Evolutionary conservation across 495 filamentous ascomycete species (phyloP).

Genomic region (Penicillium goetzii): DNA sequence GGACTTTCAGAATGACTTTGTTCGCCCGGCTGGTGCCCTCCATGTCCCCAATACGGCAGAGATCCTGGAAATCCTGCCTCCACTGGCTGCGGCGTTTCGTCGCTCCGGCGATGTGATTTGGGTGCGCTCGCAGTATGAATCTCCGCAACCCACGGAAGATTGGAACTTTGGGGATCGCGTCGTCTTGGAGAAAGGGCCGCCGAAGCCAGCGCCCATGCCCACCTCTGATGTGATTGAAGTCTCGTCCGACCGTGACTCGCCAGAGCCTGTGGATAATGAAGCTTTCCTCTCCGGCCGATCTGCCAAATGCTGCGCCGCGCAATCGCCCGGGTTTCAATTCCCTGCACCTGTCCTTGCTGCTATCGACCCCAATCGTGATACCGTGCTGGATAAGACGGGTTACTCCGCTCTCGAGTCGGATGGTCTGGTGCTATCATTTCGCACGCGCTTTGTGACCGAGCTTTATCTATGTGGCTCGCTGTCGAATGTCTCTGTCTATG

Average conservation of each 20-base stretch:
- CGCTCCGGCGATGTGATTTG: slow-evolving; percentile 81
- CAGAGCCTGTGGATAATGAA: slow-evolving; percentile 53
- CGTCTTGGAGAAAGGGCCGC: slow-evolving; percentile 36
- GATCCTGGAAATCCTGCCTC: slow-evolving; percentile 67
- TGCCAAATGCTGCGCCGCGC: slow-evolving; percentile 61
- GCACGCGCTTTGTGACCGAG: slow-evolving; percentile 81
- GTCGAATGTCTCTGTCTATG: slow-evolving; percentile 87
- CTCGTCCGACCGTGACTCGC: slow-evolving; percentile 29
- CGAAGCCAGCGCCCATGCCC: slow-evolving; percentile 14
- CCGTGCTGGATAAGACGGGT: slow-evolving; percentile 73
- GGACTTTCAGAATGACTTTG: slow-evolving; percentile 92
- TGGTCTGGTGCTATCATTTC: slow-evolving; percentile 68
- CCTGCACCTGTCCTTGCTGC: slow-evolving; percentile 58
- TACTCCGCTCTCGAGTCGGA: slow-evolving; percentile 88
- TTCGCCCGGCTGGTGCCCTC: slow-evolving; percentile 69
- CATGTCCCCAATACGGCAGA: slow-evolving; percentile 65
- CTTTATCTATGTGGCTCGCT: slow-evolving; percentile 91
- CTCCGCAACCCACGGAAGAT: slow-evolving; percentile 56
- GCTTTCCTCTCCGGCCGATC: slow-evolving; percentile 62
- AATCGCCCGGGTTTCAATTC: slow-evolving; percentile 70
- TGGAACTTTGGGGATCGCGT: slow-evolving; percentile 46
- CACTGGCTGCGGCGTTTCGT: slow-evolving; percentile 74
- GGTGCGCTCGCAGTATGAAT: slow-evolving; percentile 77
- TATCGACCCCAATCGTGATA: slow-evolving; percentile 62
- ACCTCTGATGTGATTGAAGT: slow-evolving; percentile 28